These are phyloP conservation scores for Dothideomycetes sp. DNA, from an alignment of 2,329 filamentous ascomycete species.

Conservation along the genomic window DNA sequence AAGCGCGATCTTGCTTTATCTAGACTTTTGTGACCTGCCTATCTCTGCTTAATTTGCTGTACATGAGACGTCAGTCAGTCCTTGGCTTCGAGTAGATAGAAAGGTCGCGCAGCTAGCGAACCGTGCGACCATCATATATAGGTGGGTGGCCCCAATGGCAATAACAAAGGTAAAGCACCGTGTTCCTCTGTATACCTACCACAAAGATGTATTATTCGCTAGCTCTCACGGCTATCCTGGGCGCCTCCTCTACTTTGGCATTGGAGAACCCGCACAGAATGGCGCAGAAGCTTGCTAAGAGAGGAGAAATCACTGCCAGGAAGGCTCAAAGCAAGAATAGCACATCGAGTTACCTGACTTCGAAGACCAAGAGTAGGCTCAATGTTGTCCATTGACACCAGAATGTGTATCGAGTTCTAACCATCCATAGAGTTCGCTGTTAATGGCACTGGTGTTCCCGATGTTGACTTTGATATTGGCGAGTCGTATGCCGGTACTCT, in stretches of 20 bases:
- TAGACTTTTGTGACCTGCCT: no score
- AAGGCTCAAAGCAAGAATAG: neutral
- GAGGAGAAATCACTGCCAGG: neutral
- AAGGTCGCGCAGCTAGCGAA: no score
- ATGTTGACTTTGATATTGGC: conserved; percentile 34
- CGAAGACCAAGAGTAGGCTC: neutral
- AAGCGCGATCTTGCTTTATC: no score
- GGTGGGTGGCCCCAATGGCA: no score
- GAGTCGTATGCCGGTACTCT: conserved; percentile 29
- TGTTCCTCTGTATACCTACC: neutral
- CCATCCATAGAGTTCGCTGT: conserved; percentile 14
- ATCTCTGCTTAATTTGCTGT: no score
- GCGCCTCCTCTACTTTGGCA: neutral
- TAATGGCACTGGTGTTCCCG: conserved; percentile 18
- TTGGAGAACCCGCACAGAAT: neutral
- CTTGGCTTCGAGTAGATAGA: no score
- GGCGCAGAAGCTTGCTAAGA: neutral
- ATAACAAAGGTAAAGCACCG: no score
- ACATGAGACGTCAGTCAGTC: no score
- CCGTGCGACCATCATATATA: no score
- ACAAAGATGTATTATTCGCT: neutral
- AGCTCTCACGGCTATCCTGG: neutral
- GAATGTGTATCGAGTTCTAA: no score
- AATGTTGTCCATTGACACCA: no score
- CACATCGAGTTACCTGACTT: neutral